Evolutionary conservation across 2,329 filamentous ascomycete genomes (phyloP), one percentile per base, ranked within the genome.

Genomic region (Venturia oleaginea): DNA sequence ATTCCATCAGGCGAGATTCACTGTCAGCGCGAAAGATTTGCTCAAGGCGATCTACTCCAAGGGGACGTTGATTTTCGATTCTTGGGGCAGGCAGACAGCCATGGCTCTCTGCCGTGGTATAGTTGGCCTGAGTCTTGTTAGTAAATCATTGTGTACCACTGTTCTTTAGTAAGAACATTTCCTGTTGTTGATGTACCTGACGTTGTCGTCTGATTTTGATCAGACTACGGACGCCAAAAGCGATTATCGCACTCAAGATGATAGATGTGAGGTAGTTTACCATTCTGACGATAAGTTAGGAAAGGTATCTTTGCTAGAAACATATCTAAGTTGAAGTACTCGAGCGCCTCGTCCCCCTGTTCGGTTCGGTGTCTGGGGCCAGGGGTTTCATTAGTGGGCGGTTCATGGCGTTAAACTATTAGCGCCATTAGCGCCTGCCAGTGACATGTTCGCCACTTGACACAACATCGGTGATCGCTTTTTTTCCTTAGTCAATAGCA

Each of bases 11-110:
- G 32, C 72, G 65, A 30, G 67, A 70, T 40, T 74, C 71, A 5
- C 65, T 65, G 63, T 74, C 67, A 7, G 71, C 72, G 27, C 68
- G 66, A 61, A 72, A 74, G 4, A 75, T 76, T 65, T 76, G 72
- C 59, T 72, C 68, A 34, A 75, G 68, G 61, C 74, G 69, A 65
- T 74, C 73, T 13, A 76, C 59, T 19, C 74, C 74, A 13, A 72
- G 67, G 17, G 73, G 72, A 68, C 73, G 70, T 63, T 72, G 67
- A 61, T 73, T 73, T 42, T 63, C 64, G 10, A 74, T 65, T 34
- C 68, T 63, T 24, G 70, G 70, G 17, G 71, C 65, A 63, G 69
- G 68, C 38, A 68, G 64, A 42, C 72, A 67, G 37, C 64, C 64
- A 65, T 66, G 43, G 15, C 61, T 34, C 34, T 63, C 62, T n/a